A percentile compares a stretch with the other conserved stretches of the same genome.
phyloP scores from a whole-genome alignment of 2,329 filamentous ascomycete genomes.

The Berkeleyomyces rouxiae region DNA sequence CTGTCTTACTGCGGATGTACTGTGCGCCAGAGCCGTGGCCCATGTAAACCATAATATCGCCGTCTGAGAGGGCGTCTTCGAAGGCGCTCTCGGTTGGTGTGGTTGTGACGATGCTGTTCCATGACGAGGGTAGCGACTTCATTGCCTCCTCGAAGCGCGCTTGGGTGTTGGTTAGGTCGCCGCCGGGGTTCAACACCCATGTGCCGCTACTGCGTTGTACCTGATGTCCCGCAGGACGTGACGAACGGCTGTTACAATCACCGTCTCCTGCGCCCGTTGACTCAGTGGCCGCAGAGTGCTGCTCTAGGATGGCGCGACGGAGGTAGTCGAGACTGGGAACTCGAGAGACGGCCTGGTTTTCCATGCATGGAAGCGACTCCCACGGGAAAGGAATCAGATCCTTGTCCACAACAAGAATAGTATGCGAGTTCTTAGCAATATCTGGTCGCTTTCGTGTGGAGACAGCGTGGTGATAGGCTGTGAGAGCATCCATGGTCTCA shows the following conservation, averaged over 20 bases:
- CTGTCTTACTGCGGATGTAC: conserved; percentile 73
- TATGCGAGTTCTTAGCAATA: conserved; percentile 41
- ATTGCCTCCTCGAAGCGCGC: conserved; percentile 45
- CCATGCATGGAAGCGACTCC: conserved; percentile 83
- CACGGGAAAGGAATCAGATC: conserved; percentile 81
- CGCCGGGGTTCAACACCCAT: conserved; percentile 80
- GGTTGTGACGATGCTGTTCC: conserved; percentile 52
- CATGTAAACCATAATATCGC: conserved; percentile 76
- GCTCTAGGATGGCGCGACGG: conserved; percentile 54
- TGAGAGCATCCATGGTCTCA: conserved; percentile 70
- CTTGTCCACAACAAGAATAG: conserved; percentile 82
- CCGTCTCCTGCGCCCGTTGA: conserved; percentile 7
- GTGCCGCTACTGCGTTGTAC: conserved; percentile 41
- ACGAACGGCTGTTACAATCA: conserved; percentile 17
- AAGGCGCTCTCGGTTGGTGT: conserved; percentile 67
- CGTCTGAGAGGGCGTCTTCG: conserved; percentile 43
- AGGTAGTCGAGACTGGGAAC: conserved; percentile 76
- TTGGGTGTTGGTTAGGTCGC: conserved; percentile 69
- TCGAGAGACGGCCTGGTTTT: conserved; percentile 62
- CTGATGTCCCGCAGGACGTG: conserved; percentile 29
- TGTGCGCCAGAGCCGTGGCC: conserved; percentile 90
- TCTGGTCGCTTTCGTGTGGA: conserved; percentile 18
- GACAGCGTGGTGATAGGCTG: conserved; percentile 50
- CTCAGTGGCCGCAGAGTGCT: conserved; percentile 16
- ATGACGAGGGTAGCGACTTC: conserved; percentile 44